phyloP scores from a whole-genome alignment of 1,139 yeast genomes.

The Chernovozyma aurita region DNA sequence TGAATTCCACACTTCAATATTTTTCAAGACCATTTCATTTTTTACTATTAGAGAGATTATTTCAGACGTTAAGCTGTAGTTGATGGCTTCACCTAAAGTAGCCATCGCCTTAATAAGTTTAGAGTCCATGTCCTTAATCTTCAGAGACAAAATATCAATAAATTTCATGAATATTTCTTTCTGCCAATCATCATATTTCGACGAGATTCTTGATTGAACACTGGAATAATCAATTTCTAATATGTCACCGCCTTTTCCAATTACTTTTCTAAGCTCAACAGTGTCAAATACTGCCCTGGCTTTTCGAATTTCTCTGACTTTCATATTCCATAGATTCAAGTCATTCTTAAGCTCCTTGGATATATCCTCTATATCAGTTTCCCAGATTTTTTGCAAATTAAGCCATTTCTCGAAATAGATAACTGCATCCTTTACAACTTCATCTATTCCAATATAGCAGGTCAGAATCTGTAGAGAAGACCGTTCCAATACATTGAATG shows the following conservation, averaged over 20 bases:
- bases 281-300: constrained; percentile 52
- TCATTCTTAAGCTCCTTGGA: constrained; percentile 20
- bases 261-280: constrained; percentile 20
- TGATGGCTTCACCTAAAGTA: constrained; percentile 16
- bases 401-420: constrained; percentile 49
- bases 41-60: constrained; percentile 16
- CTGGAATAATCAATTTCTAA: constrained; percentile 41
- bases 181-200: constrained; percentile 60
- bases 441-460: constrained; percentile 15
- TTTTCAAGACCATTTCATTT: constrained; percentile 12
- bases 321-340: constrained; percentile 40
- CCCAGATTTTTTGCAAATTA: constrained; percentile 59
- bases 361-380: constrained; percentile 31
- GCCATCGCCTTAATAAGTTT: constrained; percentile 14
- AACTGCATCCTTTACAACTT: constrained; percentile 20
- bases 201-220: constrained; percentile 50
- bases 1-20: constrained; percentile 24
- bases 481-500: neutral
- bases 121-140: constrained; percentile 11
- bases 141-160: constrained; percentile 26
- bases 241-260: constrained; percentile 28
- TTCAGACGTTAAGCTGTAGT: constrained; percentile 14
- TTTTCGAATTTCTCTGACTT: constrained; percentile 41
- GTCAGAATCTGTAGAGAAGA: neutral
- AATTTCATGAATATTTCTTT: constrained; percentile 42